phyloP scores from a whole-genome alignment of 352 stramenopile genomes.

The Labyrinthula sp. region DNA sequence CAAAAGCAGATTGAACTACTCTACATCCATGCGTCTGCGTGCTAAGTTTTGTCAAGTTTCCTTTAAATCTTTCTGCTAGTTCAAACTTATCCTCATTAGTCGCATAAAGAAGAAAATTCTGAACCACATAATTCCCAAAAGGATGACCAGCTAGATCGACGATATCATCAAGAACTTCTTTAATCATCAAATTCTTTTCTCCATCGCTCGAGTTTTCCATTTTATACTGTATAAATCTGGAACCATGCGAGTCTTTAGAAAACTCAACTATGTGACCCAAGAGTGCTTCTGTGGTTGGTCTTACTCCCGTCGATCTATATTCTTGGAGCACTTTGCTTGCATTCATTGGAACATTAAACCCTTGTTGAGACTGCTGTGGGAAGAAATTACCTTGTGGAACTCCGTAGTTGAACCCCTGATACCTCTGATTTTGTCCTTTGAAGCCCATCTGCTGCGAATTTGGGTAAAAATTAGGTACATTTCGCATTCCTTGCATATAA shows the following conservation, averaged over 20 bases:
- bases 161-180: constrained; percentile 4
- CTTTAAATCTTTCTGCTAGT: constrained; percentile 3
- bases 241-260: constrained; percentile 12
- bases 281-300: constrained; percentile 9
- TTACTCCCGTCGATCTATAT: not conserved
- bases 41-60: constrained; percentile 2
- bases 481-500: too few species aligned
- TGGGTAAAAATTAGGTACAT: too few species aligned
- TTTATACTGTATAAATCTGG: constrained; percentile 16
- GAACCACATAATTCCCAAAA: constrained; percentile 23
- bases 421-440: too few species aligned
- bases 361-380: too few species aligned
- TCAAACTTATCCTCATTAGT: not conserved
- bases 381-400: too few species aligned
- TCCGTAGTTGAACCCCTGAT: too few species aligned
- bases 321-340: too few species aligned
- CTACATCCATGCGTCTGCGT: constrained; percentile 8
- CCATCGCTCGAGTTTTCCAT: constrained; percentile 7
- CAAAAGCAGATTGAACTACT: constrained; percentile 21
- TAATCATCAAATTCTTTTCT: constrained; percentile 6
- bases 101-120: constrained; percentile 20
- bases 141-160: constrained; percentile 13
- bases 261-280: constrained; percentile 23
- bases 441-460: too few species aligned
- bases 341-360: too few species aligned